Evolutionary conservation across 345 rosid genomes (phyloP), one percentile per base, ranked within the genome.

Genomic region (Eucalyptus brandiana): DNA sequence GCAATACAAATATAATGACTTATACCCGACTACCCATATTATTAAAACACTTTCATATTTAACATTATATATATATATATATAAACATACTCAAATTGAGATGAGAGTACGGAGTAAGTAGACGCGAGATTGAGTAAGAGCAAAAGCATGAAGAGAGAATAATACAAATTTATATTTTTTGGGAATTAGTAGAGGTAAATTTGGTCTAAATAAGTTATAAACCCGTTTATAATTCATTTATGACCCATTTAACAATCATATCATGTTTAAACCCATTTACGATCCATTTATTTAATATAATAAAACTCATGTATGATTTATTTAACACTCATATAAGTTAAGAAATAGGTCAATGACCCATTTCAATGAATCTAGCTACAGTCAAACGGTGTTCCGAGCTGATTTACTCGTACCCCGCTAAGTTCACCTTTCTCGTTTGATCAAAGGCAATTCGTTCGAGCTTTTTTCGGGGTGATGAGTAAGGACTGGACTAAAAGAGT

Each of bases 11-110:
- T 56, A 24, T 56, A 56, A 4, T 24, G 6, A 56, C 14, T 56
- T 26, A 56, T 56, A 56, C 3, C 3, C 3, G 0, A 56, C 6
- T 23, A 4, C 0, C 2, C 1, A 9, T 56, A 56, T 2, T 56
- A 56, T 24, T 56, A 56, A 24, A 23, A 24, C 30, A 56, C 62
- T 3, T 56, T 56, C 13, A 56, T 56, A 10, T 24, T 56, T 56
- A 56, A 2, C 3, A 24, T 11, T 2, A 56, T 56, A 0, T 23
- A 24, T 23, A 23, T 4, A 56, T 4, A 5, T 12, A 50, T 18
- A 53, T 19, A 56, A 24, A 56, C 30, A 56, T 9, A 23, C 30
- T 1, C 62, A 24, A 56, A 56, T 11, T 56, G 13, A 56, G 62
- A 56, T 56, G 30, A 4, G 6, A 24, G 30, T 56, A 24, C 3